phyloP scores from a whole-genome alignment of 257 asterid genomes.

The Solanum pimpinellifolium region DNA sequence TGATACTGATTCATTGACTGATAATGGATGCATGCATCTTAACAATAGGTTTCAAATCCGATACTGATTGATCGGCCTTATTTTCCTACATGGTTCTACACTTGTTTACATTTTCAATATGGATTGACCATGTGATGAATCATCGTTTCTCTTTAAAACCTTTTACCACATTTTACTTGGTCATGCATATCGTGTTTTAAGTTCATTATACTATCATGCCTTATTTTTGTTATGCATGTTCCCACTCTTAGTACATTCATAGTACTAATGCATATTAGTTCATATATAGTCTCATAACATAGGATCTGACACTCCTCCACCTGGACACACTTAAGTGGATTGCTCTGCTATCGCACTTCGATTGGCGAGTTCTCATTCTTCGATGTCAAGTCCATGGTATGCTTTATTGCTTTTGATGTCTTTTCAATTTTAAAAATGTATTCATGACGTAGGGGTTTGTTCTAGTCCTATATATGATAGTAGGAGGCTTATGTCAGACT shows the following conservation, averaged over 20 bases:
- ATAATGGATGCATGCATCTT: not conserved
- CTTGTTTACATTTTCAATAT: not conserved
- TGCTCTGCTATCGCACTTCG: not conserved
- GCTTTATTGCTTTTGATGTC: not conserved
- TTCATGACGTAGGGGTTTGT: not conserved
- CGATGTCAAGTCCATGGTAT: not conserved
- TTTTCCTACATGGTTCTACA: not conserved
- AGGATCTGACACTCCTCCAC: not conserved
- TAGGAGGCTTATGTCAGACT: not conserved
- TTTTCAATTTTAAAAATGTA: no score
- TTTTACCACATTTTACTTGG: not conserved
- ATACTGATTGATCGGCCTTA: not conserved
- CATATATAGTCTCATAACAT: not conserved
- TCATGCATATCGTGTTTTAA: not conserved
- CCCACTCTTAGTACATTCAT: not conserved
- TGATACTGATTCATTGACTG: no score
- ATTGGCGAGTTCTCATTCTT: not conserved
- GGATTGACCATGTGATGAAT: not conserved
- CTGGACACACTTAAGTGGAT: not conserved
- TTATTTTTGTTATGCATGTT: not conserved
- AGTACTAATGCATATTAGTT: not conserved
- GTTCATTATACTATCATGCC: not conserved
- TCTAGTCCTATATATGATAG: not conserved
- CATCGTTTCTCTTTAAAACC: not conserved
- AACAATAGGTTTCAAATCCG: not conserved